Percentiles rank a stretch among this genome's conserved stretches.
Conservation (phyloP, 306 rosid genomes). For the Vachellia pachyceras region DNA sequence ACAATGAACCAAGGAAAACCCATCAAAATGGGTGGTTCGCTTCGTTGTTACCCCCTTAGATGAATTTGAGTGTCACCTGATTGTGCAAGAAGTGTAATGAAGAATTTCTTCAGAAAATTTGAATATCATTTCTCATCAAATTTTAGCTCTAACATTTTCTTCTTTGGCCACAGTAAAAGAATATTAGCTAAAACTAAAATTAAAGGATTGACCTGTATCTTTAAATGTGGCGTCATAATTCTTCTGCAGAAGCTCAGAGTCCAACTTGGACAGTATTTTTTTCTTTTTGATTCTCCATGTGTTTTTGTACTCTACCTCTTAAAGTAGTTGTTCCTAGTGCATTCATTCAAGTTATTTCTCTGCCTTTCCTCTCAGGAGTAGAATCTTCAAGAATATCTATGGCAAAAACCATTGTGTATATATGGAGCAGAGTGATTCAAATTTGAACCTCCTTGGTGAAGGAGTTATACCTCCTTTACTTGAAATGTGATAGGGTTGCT, state of each 20-base stretch:
- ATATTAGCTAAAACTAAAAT: background rate
- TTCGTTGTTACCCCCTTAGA: background rate
- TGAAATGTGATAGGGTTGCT: too few species aligned
- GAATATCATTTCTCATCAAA: background rate
- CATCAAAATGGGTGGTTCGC: background rate
- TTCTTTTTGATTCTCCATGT: background rate
- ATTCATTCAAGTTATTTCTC: constrained; percentile 32
- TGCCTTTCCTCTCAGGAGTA: constrained; percentile 57
- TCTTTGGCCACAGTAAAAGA: background rate
- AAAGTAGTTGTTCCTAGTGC: constrained; percentile 13
- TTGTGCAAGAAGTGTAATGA: background rate
- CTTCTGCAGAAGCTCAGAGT: constrained; percentile 11
- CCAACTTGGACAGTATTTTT: constrained; percentile 7
- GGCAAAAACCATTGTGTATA: constrained; percentile 56
- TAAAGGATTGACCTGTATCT: constrained; percentile 10
- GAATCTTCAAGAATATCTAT: constrained; percentile 68
- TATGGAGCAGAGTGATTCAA: constrained; percentile 55
- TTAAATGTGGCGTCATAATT: background rate
- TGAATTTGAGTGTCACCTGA: background rate
- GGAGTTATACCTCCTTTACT: constrained; percentile 75
- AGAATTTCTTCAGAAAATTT: background rate
- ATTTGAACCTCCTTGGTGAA: constrained; percentile 70
- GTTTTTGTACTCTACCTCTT: constrained; percentile 8
- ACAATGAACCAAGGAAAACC: background rate
- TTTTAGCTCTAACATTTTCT: background rate